Evolutionary conservation across 371 early-diverging fungal species (phyloP).

Genomic region (Mortierella polycephala): DNA sequence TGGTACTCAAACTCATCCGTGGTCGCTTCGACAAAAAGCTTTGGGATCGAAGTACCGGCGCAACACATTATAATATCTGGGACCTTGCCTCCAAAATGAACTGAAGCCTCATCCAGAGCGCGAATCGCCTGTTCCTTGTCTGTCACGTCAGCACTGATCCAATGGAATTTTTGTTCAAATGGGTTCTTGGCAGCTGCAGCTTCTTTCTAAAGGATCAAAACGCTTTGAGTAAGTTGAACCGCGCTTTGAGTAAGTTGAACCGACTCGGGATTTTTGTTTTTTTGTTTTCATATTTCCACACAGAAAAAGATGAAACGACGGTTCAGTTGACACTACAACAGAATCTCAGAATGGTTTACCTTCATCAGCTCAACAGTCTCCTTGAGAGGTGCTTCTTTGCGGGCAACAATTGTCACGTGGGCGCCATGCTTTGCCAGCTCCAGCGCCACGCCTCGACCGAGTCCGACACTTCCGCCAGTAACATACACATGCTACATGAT

Average conservation of each 20-base stretch:
- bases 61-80: slow-evolving; percentile 84
- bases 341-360: slow-evolving; percentile 34
- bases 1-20: slow-evolving; percentile 69
- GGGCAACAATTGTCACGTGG: slow-evolving; percentile 90
- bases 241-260: background rate
- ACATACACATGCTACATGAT: slow-evolving; percentile 78
- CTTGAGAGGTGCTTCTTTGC: slow-evolving; percentile 69
- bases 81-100: slow-evolving; percentile 62
- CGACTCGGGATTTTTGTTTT: too few relatives aligned
- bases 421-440: slow-evolving; percentile 81
- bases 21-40: slow-evolving; percentile 76
- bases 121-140: slow-evolving; percentile 61
- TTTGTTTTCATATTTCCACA: background rate
- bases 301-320: too few relatives aligned
- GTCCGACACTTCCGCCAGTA: slow-evolving; percentile 94
- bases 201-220: slow-evolving; percentile 9
- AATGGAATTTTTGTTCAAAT: slow-evolving; percentile 59
- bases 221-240: background rate
- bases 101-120: slow-evolving; percentile 73
- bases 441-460: slow-evolving; percentile 87
- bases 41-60: slow-evolving; percentile 82
- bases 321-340: background rate
- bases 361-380: slow-evolving; percentile 67
- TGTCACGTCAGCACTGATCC: slow-evolving; percentile 72
- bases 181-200: slow-evolving; percentile 33